These are phyloP conservation scores for Posidonia australis DNA, from an alignment of 106 monocot genomes.

Conservation along the genomic window DNA sequence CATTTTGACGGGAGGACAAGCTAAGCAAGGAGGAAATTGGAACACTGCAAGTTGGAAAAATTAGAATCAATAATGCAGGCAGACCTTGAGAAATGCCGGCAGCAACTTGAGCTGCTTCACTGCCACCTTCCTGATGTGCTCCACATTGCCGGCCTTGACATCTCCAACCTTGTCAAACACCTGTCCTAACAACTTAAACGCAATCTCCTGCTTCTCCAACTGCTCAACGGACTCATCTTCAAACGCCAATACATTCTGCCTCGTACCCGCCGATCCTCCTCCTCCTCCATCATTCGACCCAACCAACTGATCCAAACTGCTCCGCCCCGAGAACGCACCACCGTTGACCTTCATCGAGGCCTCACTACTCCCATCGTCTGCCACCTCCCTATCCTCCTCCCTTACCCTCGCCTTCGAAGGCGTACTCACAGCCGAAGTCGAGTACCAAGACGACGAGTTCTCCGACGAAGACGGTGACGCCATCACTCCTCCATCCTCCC, in stretches of 20 bases:
- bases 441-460: constrained; percentile 21
- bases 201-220: constrained; percentile 71
- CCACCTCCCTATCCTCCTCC: constrained; percentile 43
- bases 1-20: background rate
- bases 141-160: constrained; percentile 32
- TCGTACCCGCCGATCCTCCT: constrained; percentile 3
- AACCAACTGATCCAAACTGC: constrained; percentile 32
- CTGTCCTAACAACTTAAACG: constrained; percentile 60
- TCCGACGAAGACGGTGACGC: constrained; percentile 11
- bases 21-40: background rate
- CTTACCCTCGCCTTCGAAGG: constrained; percentile 45
- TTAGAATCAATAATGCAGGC: background rate
- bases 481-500: constrained; percentile 2
- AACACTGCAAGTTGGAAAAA: background rate
- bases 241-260: constrained; percentile 28
- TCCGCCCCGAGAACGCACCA: constrained; percentile 29
- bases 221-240: constrained; percentile 61
- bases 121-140: constrained; percentile 47
- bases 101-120: constrained; percentile 69
- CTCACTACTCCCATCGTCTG: constrained; percentile 37
- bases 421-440: constrained; percentile 29
- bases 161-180: constrained; percentile 31
- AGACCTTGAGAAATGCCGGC: constrained; percentile 73
- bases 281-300: constrained; percentile 17
- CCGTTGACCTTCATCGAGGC: constrained; percentile 26